Base-by-base conservation (phyloP, 2,329 filamentous ascomycete genomes). In the Colletotrichum siamense region DNA sequence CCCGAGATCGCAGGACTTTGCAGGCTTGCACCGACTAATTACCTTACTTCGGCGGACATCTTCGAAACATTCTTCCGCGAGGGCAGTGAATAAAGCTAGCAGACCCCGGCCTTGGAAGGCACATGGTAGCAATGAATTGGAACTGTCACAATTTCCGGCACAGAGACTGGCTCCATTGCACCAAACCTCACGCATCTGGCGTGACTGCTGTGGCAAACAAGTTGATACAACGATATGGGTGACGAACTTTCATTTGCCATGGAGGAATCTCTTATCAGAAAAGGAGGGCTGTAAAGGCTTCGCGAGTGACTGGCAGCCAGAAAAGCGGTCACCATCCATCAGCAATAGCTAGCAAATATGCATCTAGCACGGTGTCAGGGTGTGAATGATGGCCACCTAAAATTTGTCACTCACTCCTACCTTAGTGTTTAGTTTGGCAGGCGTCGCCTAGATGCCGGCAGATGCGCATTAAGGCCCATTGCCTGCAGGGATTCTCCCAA, bases 71-170 rank as follows among this genome's bases (percentile, higher is more conserved):
- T 44, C 10, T 12, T 22, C 44, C 2, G 44, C 2, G 1, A 49
- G n/a, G 6, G 44, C n/a, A 22, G 3, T 8, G n/a, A 22, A 4
- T 49, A 1, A 22, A 7, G 2, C 44, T 22, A 0, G 4, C 0
- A 3, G 44, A 22, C n/a, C 6, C 6, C 3, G 9, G 3, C n/a
- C 6, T 49, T 49, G 18, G 3, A 8, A 49, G 44, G 10, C 44
- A 12, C 10, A 13, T 13, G n/a, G 2, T 22, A 2, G 6, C 3
- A 22, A 8, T 22, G 6, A 22, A 49, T 3, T 13, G 44, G 18
- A 2, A 12, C n/a, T 13, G 10, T 1, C 1, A 22, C n/a, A 4
- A 22, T 0, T 2, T 22, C 10, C 10, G 1, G 44, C n/a, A 49
- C 3, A 8, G 3, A 52, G n/a, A 52, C n/a, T 13, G 18, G n/a